A percentile compares a stretch with the other conserved stretches of the same genome.
phyloP scores from a whole-genome alignment of 371 early-diverging fungal genomes.

The Mortierella polycephala region DNA sequence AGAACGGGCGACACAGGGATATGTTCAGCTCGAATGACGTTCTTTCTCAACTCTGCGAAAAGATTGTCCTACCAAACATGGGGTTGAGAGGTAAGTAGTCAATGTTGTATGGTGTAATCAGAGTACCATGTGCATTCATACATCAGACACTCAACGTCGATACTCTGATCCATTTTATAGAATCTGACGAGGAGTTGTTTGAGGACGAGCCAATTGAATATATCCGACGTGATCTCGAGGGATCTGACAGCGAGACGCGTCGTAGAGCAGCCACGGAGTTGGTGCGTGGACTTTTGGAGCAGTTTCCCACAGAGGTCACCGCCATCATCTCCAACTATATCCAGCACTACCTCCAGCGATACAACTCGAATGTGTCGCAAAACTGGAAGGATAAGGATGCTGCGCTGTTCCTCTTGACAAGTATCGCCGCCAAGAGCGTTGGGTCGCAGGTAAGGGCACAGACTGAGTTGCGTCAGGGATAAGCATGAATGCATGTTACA shows the following conservation, averaged over 20 bases:
- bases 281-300: slow-evolving; percentile 91
- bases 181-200: slow-evolving; percentile 92
- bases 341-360: slow-evolving; percentile 76
- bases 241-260: slow-evolving; percentile 91
- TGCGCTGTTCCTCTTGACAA: slow-evolving; percentile 90
- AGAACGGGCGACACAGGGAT: slow-evolving; percentile 72
- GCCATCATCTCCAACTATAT: slow-evolving; percentile 84
- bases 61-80: slow-evolving; percentile 94
- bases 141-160: not conserved
- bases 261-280: slow-evolving; percentile 93
- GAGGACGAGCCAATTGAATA: slow-evolving; percentile 97
- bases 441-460: slow-evolving; percentile 60
- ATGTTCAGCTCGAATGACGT: slow-evolving; percentile 78
- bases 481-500: not conserved
- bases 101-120: not conserved
- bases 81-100: slow-evolving; percentile 71
- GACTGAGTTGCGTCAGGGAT: not conserved
- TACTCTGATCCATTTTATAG: slow-evolving; percentile 45
- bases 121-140: not conserved
- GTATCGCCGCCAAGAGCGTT: slow-evolving; percentile 80
- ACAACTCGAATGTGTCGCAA: slow-evolving; percentile 70
- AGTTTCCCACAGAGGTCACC: slow-evolving; percentile 86
- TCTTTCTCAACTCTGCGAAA: slow-evolving; percentile 85
- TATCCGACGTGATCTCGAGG: slow-evolving; percentile 94
- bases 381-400: slow-evolving; percentile 98